Base-by-base conservation (phyloP, 148 eudicot species). In the Heliamphora exappendiculata region DNA sequence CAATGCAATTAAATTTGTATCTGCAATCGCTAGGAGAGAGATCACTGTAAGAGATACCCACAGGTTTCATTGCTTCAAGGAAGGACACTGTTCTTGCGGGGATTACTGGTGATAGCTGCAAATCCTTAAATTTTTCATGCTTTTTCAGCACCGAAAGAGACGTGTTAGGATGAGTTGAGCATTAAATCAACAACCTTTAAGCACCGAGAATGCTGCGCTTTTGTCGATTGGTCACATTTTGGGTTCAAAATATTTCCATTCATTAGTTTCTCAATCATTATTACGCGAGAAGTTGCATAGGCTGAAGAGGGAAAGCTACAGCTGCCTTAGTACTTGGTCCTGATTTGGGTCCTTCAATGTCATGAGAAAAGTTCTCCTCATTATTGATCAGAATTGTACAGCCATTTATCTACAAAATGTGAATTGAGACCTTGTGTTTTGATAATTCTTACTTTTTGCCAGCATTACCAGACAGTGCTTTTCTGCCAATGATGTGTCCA, bases 61-160 rank as follows among this genome's bases (percentile, higher is more conserved):
- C 47, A 87, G 97, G 78, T 92, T 92, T 77, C 97, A 90, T 77
- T 85, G 88, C 78, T 91, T 90, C 72, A 88, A 83, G 73, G 91
- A 85, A 59, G 97, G 97, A 55, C 76, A 75, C 49, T 92, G 97
- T 84, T 85, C 97, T n/a, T 92, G 97, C 77, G 87, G 90, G 78
- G 91, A 88, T 85, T 90, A 85, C 62, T 92, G 97, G 97, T 92
- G 77, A 85, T 71, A 29, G n/a, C n/a, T n/a, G n/a, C n/a, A n/a
- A n/a, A n/a, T n/a, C n/a, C n/a, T n/a, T n/a, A n/a, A n/a, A n/a
- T n/a, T n/a, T n/a, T n/a, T n/a, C n/a, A n/a, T n/a, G n/a, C n/a
- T n/a, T n/a, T n/a, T n/a, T n/a, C n/a, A n/a, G n/a, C n/a, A n/a
- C n/a, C n/a, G n/a, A 41, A 7, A 16, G 0, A 45, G n/a, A 22